Evolutionary conservation across 805 yeast genomes (phyloP).

Genomic region (Cyberlindnera japonica): DNA sequence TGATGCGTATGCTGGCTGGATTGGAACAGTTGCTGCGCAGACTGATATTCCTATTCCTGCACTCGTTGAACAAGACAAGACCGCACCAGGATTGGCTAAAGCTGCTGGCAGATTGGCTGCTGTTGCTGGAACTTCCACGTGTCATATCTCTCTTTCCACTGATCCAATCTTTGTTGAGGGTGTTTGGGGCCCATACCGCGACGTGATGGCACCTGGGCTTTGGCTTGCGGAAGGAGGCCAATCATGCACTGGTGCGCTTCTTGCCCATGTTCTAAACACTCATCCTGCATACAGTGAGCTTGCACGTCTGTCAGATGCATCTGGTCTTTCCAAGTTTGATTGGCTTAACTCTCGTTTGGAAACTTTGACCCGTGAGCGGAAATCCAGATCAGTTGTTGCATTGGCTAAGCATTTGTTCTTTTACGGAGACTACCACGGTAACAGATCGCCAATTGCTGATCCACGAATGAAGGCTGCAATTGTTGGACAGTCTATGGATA

Average conservation of each 20-base stretch:
- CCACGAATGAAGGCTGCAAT: conserved; percentile 89
- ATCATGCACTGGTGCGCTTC: conserved; percentile 90
- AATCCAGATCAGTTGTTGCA: conserved; percentile 68
- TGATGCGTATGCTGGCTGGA: conserved; percentile 98
- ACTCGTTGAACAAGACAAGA: conserved; percentile 46
- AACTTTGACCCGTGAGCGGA: conserved; percentile 50
- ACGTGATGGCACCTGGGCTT: conserved; percentile 80
- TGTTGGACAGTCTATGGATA: conserved; percentile 91
- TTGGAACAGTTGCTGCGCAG: conserved; percentile 94
- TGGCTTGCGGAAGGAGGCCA: conserved; percentile 99
- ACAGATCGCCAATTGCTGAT: conserved; percentile 96
- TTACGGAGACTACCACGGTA: conserved; percentile 96
- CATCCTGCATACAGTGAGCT: conserved; percentile 87
- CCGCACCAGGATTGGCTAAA: conserved; percentile 45
- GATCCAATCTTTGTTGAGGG: conserved; percentile 90
- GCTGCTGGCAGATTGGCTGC: conserved; percentile 90
- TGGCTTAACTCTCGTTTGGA: conserved; percentile 75
- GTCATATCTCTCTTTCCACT: conserved; percentile 85
- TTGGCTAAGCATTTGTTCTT: conserved; percentile 83
- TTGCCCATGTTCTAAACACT: conserved; percentile 80
- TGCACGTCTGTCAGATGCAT: conserved; percentile 59
- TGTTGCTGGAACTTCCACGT: conserved; percentile 97
- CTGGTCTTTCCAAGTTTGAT: conserved; percentile 75
- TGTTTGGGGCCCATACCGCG: conserved; percentile 98
- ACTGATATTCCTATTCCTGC: conserved; percentile 54